A percentile compares a stretch with the other conserved stretches of the same genome.
Conservation (phyloP, 2,329 filamentous ascomycete species). For the Phyllosticta ampelicida region DNA sequence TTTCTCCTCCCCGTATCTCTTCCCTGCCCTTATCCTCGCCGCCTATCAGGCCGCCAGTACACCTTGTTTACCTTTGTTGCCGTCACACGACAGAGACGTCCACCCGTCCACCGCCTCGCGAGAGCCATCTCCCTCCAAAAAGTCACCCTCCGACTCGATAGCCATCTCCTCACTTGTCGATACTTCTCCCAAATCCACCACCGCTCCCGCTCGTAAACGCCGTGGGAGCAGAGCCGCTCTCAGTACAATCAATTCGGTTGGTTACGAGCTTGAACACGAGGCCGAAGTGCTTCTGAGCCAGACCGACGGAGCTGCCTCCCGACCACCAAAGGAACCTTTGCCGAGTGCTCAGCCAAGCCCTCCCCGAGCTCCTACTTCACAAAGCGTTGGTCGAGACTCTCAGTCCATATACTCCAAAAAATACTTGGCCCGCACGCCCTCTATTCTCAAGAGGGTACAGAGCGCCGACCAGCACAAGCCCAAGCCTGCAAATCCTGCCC, state of each 20-base stretch:
- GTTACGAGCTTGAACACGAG: conserved; percentile 9
- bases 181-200: neutral
- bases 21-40: neutral
- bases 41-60: conserved; percentile 1
- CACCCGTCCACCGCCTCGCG: neutral
- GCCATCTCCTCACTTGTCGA: conserved; percentile 17
- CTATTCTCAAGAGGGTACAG: neutral
- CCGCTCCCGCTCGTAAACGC: conserved; percentile 3
- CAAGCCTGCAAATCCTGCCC: conserved; percentile 18
- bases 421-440: neutral
- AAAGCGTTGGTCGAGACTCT: neutral
- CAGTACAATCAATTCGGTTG: conserved; percentile 8
- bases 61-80: neutral
- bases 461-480: neutral
- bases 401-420: neutral
- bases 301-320: neutral
- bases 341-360: neutral
- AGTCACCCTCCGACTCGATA: conserved; percentile 29
- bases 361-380: neutral
- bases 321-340: neutral
- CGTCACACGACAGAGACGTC: conserved; percentile 8
- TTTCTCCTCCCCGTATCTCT: conserved; percentile 3
- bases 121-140: conserved; percentile 20
- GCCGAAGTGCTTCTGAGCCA: neutral
- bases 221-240: conserved; percentile 6